These are phyloP conservation scores for Exophiala dermatitidis DNA, from an alignment of 2,329 filamentous ascomycete genomes.

Conservation along the genomic window DNA sequence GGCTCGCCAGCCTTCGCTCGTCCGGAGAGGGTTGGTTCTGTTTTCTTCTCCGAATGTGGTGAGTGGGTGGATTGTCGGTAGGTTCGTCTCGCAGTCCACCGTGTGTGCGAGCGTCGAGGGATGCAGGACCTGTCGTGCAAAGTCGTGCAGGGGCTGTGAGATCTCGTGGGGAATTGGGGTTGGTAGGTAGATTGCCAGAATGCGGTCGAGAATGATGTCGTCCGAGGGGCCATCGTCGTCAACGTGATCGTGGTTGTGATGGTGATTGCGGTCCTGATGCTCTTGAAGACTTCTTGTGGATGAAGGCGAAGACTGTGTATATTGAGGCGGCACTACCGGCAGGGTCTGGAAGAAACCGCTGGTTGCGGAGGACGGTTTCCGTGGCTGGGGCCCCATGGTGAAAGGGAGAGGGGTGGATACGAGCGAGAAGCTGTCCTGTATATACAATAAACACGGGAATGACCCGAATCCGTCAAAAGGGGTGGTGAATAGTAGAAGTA, in stretches of 20 bases:
- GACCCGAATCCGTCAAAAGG: too few species aligned
- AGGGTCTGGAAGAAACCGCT: slow-evolving; percentile 22
- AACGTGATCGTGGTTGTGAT: not conserved
- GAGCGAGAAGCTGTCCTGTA: too few species aligned
- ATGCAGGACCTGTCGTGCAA: slow-evolving; percentile 17
- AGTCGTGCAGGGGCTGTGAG: slow-evolving; percentile 19
- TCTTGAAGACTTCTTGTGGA: too few species aligned
- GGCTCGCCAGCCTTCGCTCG: slow-evolving; percentile 56
- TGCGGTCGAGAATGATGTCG: slow-evolving; percentile 16
- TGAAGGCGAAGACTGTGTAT: slow-evolving; percentile 1
- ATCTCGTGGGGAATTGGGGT: slow-evolving; percentile 9
- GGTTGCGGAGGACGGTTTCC: slow-evolving; percentile 19
- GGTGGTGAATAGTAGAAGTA: too few species aligned
- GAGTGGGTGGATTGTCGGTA: slow-evolving; percentile 19
- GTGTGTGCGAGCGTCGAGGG: slow-evolving; percentile 19
- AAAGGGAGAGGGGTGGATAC: too few species aligned
- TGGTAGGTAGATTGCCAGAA: slow-evolving; percentile 19
- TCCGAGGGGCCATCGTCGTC: slow-evolving; percentile 8
- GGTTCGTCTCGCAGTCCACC: slow-evolving; percentile 20
- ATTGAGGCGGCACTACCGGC: slow-evolving; percentile 18
- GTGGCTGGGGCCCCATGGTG: slow-evolving; percentile 3
- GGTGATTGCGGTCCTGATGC: not conserved
- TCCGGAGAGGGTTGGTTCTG: slow-evolving; percentile 29
- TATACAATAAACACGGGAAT: too few species aligned
- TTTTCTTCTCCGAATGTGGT: slow-evolving; percentile 26